Conservation (phyloP, 2,329 filamentous ascomycete genomes). For the Ambrosiella beaveri region DNA sequence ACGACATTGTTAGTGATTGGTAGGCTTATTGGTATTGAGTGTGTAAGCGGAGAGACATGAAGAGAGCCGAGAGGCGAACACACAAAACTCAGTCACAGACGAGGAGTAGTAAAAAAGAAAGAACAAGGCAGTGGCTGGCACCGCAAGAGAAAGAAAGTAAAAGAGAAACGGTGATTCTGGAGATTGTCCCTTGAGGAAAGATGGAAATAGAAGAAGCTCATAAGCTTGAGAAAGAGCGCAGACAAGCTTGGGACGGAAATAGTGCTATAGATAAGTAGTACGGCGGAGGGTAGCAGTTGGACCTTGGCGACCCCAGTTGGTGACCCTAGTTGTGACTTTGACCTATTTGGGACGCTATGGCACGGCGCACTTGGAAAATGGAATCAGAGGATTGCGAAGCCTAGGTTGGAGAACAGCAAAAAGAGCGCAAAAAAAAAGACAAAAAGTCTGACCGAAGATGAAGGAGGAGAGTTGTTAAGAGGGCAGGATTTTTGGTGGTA, state of each 20-base stretch:
- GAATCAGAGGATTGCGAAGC: slow-evolving; percentile 3
- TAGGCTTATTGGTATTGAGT: slow-evolving; percentile 11
- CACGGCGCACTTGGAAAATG: background rate
- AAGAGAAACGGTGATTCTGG: background rate
- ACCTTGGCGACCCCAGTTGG: background rate
- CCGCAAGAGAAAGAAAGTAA: slow-evolving; percentile 8
- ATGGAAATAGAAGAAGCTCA: slow-evolving; percentile 6
- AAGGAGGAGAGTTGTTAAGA: background rate
- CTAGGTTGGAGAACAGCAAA: background rate
- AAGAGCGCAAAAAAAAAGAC: slow-evolving; percentile 10
- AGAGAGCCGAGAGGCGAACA: background rate
- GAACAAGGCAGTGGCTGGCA: slow-evolving; percentile 2
- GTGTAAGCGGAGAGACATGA: background rate
- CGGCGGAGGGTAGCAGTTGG: background rate
- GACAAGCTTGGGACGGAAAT: background rate
- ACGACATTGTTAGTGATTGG: slow-evolving; percentile 24
- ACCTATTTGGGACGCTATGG: slow-evolving; percentile 5
- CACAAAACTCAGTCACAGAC: slow-evolving; percentile 4
- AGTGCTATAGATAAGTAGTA: background rate
- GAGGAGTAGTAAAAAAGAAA: slow-evolving; percentile 2
- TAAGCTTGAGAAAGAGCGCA: background rate
- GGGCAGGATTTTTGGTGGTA: background rate
- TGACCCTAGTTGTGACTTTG: slow-evolving; percentile 1
- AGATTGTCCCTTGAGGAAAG: background rate
- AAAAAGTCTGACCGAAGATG: slow-evolving; percentile 2